Evolutionary conservation across 2,329 filamentous ascomycete genomes (phyloP).

Genomic region (Elsinoe necatrix): DNA sequence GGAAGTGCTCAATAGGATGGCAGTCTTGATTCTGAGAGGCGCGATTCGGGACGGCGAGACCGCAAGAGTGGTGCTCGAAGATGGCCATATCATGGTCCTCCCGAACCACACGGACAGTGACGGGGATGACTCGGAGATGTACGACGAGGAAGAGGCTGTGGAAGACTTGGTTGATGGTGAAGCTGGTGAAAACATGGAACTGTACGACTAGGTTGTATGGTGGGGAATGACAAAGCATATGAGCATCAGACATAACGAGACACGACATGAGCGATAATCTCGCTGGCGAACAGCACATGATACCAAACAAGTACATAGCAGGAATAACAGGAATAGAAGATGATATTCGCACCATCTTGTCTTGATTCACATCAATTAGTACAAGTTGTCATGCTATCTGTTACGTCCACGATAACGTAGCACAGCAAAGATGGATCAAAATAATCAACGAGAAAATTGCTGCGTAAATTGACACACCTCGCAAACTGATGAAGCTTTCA

Average conservation of each 20-base stretch:
- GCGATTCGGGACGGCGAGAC: constrained; percentile 76
- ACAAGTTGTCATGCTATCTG: too few relatives aligned
- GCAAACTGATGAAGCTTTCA: not conserved
- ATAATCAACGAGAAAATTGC: too few relatives aligned
- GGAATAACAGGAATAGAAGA: not conserved
- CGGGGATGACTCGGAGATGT: constrained; percentile 57
- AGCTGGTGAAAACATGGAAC: constrained; percentile 49
- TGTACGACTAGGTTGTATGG: constrained; percentile 49
- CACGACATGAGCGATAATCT: not conserved
- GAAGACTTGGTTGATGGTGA: constrained; percentile 55
- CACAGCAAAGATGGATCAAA: too few relatives aligned
- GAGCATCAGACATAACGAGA: not conserved
- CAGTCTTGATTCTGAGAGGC: constrained; percentile 81
- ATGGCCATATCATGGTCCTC: constrained; percentile 71
- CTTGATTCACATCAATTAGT: not conserved
- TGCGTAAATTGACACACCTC: too few relatives aligned
- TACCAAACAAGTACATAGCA: not conserved
- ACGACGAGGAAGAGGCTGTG: constrained; percentile 65
- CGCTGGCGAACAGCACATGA: not conserved
- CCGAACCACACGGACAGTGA: constrained; percentile 70
- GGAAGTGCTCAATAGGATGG: constrained; percentile 88
- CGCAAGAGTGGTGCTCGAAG: constrained; percentile 68
- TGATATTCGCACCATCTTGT: not conserved
- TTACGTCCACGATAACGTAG: too few relatives aligned
- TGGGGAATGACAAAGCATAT: not conserved